Evolutionary conservation across 78 protist species (phyloP), one percentile per base, ranked within the genome.

Genomic region (Blattamonas nauphoetae): DNA sequence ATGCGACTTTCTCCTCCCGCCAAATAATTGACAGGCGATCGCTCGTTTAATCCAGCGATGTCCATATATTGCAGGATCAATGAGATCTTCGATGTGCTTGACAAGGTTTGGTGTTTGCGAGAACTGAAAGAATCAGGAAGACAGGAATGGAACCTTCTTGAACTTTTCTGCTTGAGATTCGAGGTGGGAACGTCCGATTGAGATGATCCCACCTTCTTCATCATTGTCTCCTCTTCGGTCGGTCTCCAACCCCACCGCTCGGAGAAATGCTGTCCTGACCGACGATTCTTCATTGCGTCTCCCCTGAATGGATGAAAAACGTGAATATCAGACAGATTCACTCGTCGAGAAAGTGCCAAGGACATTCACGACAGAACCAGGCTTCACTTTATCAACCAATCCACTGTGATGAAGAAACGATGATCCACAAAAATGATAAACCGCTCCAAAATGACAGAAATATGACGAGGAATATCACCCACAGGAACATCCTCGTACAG

Each of bases 391-490:
- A 78, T 88, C 94, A 1, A 94, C 94, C 33, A 96, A 91, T 63
- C 36, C 5, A 0, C 94, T 63, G 86, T 3, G 45, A 34, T 6
- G 81, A 83, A 42, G 85, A 90, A 33, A 5, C 5, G 86, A 88
- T 88, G 5, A 34, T n/a, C 45, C 5, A 3, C 5, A 21, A 3
- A 43, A 11, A 44, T 32, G 89, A 90, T 1, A 35, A 44, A 89
- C 45, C 96, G 35, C 83, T 96, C 98, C 33, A 93, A 87, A 2
- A 93, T 34, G 32, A 97, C 33, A 45, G 84, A 84, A 0, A 97
- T 78, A 87, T 94, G 93, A 36, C 99, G 93, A 3, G 99, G 99
- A 91, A 98, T 92, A 71, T 98, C 99, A 5, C 99, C 98, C 0
- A 98, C 97, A 5, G 99, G 99, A 5, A 98, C 95, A 21, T 64